These are phyloP conservation scores for Globomyces pollinis-pini DNA, from an alignment of 192 early-diverging fungal species.

Conservation along the genomic window DNA sequence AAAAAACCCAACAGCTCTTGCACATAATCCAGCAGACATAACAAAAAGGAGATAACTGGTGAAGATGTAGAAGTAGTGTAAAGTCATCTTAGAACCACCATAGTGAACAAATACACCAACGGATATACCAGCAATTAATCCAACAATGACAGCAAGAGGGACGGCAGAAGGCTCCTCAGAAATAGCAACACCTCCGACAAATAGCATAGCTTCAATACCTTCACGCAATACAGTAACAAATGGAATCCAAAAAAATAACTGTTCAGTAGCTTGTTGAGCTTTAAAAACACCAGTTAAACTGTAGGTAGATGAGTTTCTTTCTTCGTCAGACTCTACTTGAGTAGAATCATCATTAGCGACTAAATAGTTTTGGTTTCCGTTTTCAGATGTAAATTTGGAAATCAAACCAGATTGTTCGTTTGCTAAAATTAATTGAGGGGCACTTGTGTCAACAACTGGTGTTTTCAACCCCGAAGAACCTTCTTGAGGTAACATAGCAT, in stretches of 20 bases:
- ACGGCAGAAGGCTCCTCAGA: conserved; percentile 57
- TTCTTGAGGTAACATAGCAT: too few species aligned
- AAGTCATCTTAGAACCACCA: conserved; percentile 55
- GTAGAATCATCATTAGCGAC: too few species aligned
- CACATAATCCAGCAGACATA: conserved; percentile 73
- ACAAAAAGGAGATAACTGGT: conserved; percentile 69
- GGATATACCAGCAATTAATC: conserved; percentile 55
- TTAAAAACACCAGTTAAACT: too few species aligned
- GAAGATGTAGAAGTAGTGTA: conserved; percentile 72
- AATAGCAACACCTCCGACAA: conserved; percentile 76
- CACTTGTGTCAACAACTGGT: too few species aligned
- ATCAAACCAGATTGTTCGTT: not conserved
- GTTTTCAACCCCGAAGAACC: too few species aligned
- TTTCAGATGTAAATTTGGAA: too few species aligned
- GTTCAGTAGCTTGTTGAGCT: conserved; percentile 5
- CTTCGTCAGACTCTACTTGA: not conserved
- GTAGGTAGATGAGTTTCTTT: too few species aligned
- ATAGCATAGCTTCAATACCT: conserved; percentile 82
- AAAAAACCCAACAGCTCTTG: conserved; percentile 57
- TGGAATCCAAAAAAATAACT: conserved; percentile 71
- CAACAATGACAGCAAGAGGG: conserved; percentile 70
- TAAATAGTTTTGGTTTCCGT: too few species aligned
- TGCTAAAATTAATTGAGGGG: not conserved
- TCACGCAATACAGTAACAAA: conserved; percentile 81
- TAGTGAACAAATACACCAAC: conserved; percentile 72